Base-by-base conservation (phyloP, 176 grass and related monocot species). In the Canna indica region DNA sequence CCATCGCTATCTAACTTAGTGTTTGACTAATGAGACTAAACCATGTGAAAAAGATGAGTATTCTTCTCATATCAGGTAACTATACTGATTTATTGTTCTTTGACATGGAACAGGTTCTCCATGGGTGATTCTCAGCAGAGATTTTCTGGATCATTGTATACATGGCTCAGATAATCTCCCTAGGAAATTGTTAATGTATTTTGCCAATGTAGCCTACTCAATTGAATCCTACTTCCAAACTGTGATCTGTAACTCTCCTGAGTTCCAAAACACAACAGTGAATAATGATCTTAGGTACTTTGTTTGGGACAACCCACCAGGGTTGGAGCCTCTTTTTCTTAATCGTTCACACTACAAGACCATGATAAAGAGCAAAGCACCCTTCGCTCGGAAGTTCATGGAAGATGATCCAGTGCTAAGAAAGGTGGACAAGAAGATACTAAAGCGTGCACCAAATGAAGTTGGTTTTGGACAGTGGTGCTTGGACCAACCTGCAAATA, bases 161-260 rank as follows among this genome's bases (percentile, higher is more conserved):
- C 62, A 75, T 48, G 84, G 87, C 8, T 85, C 73, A 73, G 79
- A 95, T 30, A 90, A 90, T 48, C 79, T 95, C 17, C 87, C 87
- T 13, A 85, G 91, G 67, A 85, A 31, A 59, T 63, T 95, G 35
- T 70, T 95, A 7, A 90, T 90, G 91, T 95, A 95, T 53, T 85
- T 87, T 27, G 72, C 87, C 34, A 95, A 95, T 67, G 70, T 85
- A 34, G 79, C 79, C 0, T 83, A 95, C 62, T 81, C 91, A 39
- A 76, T 76, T 69, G 91, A 95, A 71, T 83, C 91, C 24, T 95
- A 95, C 76, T 95, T 95, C 79, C 91, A 95, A 68, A 90, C 91
- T 22, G 74, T 81, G 7, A 82, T 89, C 5, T 95, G 91, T 79
- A 95, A 83, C 50, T 87, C 84, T 22, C 73, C 74, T 0, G 53